These are phyloP conservation scores for Discostella pseudostelligera DNA, from an alignment of 108 stramenopile genomes.

Conservation along the genomic window DNA sequence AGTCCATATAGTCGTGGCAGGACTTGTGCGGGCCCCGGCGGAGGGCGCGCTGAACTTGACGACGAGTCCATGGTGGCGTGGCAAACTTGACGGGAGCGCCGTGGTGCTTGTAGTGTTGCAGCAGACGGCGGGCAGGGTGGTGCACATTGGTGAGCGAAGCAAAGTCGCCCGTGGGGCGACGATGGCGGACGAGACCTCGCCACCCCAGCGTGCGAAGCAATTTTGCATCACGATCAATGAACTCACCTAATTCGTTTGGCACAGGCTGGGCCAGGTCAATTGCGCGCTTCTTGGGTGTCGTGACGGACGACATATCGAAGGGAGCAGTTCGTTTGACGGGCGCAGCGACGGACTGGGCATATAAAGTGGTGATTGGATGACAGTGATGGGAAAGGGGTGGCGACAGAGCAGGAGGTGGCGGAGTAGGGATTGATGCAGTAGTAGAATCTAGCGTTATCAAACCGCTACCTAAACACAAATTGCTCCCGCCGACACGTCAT, in stretches of 20 bases:
- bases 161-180: slow-evolving; percentile 1
- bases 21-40: slow-evolving; percentile 6
- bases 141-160: slow-evolving; percentile 15
- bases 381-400: neutral
- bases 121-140: slow-evolving; percentile 29
- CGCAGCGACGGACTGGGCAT: neutral
- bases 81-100: slow-evolving; percentile 35
- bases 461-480: neutral
- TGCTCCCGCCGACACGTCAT: slow-evolving; percentile 5
- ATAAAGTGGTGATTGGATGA: neutral
- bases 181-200: neutral
- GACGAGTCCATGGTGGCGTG: slow-evolving; percentile 17
- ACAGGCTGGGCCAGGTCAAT: neutral
- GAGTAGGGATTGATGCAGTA: neutral
- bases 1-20: slow-evolving; percentile 4
- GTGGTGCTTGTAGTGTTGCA: slow-evolving; percentile 11
- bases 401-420: neutral
- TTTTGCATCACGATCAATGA: neutral
- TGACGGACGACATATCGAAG: neutral
- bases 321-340: neutral
- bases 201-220: slow-evolving; percentile 1
- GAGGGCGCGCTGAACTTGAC: slow-evolving; percentile 2
- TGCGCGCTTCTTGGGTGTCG: neutral
- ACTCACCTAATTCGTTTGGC: slow-evolving; percentile 10
- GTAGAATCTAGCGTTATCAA: neutral